phyloP scores from a whole-genome alignment of 176 grass and related monocot genomes.

The Avena insularis region DNA sequence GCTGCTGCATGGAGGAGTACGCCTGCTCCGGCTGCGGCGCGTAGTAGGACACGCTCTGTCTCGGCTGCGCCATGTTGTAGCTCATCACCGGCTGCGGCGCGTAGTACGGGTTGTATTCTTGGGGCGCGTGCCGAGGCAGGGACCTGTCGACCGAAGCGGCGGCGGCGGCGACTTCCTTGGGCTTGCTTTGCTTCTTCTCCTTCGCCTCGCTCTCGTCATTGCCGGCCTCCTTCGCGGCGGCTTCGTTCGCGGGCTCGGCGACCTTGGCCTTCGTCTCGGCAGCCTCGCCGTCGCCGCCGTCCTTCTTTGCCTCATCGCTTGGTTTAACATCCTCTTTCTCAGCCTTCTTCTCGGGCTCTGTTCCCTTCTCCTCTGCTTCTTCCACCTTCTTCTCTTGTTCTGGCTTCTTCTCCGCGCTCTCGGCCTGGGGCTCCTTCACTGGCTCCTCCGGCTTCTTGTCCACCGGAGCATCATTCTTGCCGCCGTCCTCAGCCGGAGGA shows the following conservation, averaged over 20 bases:
- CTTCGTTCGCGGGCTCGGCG: conserved; percentile 35
- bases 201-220: conserved; percentile 32
- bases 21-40: conserved; percentile 44
- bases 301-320: conserved; percentile 46
- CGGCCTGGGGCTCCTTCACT: conserved; percentile 27
- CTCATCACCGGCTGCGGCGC: conserved; percentile 66
- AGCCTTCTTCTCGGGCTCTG: conserved; percentile 13
- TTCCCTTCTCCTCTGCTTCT: conserved; percentile 45
- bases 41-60: conserved; percentile 63
- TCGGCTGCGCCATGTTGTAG: conserved; percentile 67
- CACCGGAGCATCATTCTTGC: conserved; percentile 39
- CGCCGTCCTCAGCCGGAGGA: conserved; percentile 29
- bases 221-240: conserved; percentile 34
- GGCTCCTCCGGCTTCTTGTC: conserved; percentile 47
- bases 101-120: conserved; percentile 35
- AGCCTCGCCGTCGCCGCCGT: conserved; percentile 28
- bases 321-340: conserved; percentile 29
- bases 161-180: conserved; percentile 22
- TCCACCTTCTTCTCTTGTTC: conserved; percentile 49
- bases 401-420: conserved; percentile 43
- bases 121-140: conserved; percentile 28
- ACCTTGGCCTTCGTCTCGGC: conserved; percentile 47
- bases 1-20: conserved; percentile 43
- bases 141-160: conserved; percentile 32
- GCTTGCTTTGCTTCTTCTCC: conserved; percentile 24